A percentile compares a stretch with the other conserved stretches of the same genome.
phyloP scores from a whole-genome alignment of 495 filamentous ascomycete species.

The Aspergillus conjunctus region DNA sequence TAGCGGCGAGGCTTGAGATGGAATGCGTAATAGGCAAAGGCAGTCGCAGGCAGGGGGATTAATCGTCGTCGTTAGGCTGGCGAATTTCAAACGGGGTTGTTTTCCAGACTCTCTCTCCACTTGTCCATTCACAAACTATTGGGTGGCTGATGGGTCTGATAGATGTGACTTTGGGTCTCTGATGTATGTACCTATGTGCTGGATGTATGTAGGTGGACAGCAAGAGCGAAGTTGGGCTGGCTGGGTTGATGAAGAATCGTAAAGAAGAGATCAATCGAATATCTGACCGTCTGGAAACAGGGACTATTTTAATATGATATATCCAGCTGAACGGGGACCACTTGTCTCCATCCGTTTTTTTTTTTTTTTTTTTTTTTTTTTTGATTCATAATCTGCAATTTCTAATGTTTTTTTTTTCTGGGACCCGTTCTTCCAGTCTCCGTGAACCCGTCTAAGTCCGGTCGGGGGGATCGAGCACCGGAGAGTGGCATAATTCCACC shows the following conservation, averaged over 20 bases:
- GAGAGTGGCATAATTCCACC: slow-evolving; percentile 10
- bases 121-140: slow-evolving; percentile 6
- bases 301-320: slow-evolving; percentile 22
- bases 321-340: slow-evolving; percentile 17
- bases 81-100: background rate
- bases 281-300: slow-evolving; percentile 9
- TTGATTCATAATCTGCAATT: slow-evolving; percentile 21
- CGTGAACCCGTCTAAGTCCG: slow-evolving; percentile 20
- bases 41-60: background rate
- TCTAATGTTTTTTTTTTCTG: slow-evolving; percentile 16
- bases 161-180: background rate
- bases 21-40: background rate
- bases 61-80: slow-evolving; percentile 4
- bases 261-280: slow-evolving; percentile 15
- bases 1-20: slow-evolving; percentile 3
- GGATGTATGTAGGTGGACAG: background rate
- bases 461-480: slow-evolving; percentile 21
- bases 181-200: background rate
- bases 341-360: slow-evolving; percentile 11
- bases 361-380: slow-evolving; percentile 19
- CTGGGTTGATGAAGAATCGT: slow-evolving; percentile 6
- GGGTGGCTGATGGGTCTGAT: slow-evolving; percentile 9
- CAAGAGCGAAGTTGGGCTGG: background rate
- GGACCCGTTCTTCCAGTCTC: slow-evolving; percentile 11
- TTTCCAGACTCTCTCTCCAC: background rate